A percentile compares a stretch with the other conserved stretches of the same genome.
phyloP scores from a whole-genome alignment of 2,329 filamentous ascomycete genomes.

The Colletotrichum chlorophyti region DNA sequence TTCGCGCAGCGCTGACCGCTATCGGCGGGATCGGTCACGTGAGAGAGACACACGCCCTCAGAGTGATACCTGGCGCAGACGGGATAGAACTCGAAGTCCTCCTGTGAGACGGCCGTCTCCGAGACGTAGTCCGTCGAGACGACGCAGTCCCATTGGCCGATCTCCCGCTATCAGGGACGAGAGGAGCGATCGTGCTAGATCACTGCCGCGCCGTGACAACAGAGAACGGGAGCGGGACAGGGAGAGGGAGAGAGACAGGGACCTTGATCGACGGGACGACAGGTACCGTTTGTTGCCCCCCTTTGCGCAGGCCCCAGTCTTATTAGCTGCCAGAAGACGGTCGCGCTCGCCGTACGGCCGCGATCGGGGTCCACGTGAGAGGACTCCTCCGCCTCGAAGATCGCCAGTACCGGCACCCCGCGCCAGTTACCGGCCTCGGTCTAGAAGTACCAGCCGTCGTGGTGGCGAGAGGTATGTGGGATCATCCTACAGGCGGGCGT shows the following conservation, averaged over 20 bases:
- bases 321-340: conserved; percentile 48
- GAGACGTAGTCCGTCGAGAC: conserved; percentile 45
- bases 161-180: conserved; percentile 43
- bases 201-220: conserved; percentile 29
- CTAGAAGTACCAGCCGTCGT: conserved; percentile 57
- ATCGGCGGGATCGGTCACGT: conserved; percentile 49
- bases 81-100: conserved; percentile 37
- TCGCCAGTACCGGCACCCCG: conserved; percentile 46
- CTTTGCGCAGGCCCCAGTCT: conserved; percentile 16
- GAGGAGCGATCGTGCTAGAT: conserved; percentile 43
- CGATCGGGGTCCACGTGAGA: conserved; percentile 48
- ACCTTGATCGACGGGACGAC: conserved; percentile 49
- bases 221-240: conserved; percentile 28
- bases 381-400: conserved; percentile 44
- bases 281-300: conserved; percentile 38
- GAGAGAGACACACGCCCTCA: conserved; percentile 27
- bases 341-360: conserved; percentile 61
- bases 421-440: conserved; percentile 59
- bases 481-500: conserved; percentile 52
- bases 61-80: conserved; percentile 29
- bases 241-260: conserved; percentile 34
- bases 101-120: conserved; percentile 40
- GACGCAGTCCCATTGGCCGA: conserved; percentile 33
- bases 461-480: conserved; percentile 45
- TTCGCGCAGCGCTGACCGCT: conserved; percentile 50